Conservation (phyloP, 1,139 yeast species). For the Taphrina populina region DNA sequence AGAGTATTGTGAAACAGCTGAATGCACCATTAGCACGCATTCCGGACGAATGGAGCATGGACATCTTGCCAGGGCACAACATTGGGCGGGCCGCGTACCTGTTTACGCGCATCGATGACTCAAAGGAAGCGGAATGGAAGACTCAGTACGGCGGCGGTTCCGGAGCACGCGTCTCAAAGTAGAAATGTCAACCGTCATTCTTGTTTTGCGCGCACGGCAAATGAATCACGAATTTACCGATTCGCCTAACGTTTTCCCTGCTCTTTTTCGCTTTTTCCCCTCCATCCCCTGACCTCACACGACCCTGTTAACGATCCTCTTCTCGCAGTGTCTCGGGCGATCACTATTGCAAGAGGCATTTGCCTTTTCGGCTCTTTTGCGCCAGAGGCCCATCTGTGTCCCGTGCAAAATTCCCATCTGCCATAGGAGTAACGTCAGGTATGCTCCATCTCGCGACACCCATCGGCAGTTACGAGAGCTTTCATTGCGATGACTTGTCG, state of each 20-base stretch:
- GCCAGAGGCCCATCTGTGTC: no score
- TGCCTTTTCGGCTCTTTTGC: no score
- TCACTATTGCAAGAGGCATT: no score
- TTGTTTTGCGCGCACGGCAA: neutral
- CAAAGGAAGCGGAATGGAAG: constrained; percentile 86
- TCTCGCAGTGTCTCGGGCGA: no score
- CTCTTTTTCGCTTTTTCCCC: no score
- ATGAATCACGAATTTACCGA: neutral
- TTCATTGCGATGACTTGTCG: neutral
- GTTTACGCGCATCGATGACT: constrained; percentile 87
- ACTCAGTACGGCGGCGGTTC: constrained; percentile 64
- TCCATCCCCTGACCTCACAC: no score
- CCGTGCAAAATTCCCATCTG: no score
- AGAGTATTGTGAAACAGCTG: constrained; percentile 69
- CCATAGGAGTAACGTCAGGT: neutral
- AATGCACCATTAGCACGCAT: constrained; percentile 78
- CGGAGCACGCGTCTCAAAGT: no score
- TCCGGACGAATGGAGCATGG: constrained; percentile 64
- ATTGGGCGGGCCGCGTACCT: constrained; percentile 88
- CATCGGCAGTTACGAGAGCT: constrained; percentile 4
- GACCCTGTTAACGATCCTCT: no score
- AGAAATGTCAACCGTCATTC: no score
- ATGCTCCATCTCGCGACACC: constrained; percentile 17
- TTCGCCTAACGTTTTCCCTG: no score
- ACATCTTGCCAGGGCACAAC: constrained; percentile 77